phyloP scores from a whole-genome alignment of 768 basidiomycete genomes.

The Mycena haematopus region DNA sequence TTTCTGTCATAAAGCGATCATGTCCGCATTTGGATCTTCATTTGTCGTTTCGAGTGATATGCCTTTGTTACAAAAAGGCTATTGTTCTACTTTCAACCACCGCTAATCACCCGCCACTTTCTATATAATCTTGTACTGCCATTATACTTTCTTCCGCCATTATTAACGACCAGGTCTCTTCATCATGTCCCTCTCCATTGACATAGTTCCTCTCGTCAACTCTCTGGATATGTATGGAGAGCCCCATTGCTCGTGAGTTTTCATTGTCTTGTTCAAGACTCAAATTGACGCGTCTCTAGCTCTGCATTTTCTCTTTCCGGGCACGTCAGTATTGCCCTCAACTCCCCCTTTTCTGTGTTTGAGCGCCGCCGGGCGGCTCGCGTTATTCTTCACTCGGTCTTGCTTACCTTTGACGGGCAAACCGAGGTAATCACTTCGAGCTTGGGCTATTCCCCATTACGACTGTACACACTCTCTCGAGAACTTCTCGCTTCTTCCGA shows the following conservation, averaged over 20 bases:
- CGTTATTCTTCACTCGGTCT: conserved; percentile 70
- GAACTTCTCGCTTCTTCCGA: conserved; percentile 59
- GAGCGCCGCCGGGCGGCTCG: conserved; percentile 56
- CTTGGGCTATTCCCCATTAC: conserved; percentile 71
- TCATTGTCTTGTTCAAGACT: background rate
- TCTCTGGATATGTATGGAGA: conserved; percentile 75
- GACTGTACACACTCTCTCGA: conserved; percentile 70
- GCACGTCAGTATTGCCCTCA: conserved; percentile 70
- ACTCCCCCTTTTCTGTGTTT: conserved; percentile 63
- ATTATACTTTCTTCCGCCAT: conserved; percentile 26
- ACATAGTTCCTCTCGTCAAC: conserved; percentile 63
- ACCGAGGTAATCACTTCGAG: conserved; percentile 70
- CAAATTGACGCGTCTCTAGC: conserved; percentile 45
- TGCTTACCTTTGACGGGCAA: conserved; percentile 86
- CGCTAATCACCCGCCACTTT: conserved; percentile 24
- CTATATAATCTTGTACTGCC: conserved; percentile 33
- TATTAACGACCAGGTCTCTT: conserved; percentile 37
- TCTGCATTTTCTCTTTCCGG: conserved; percentile 90
- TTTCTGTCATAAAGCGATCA: conserved; percentile 13
- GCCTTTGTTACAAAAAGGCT: conserved; percentile 28
- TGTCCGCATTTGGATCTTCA: conserved; percentile 7
- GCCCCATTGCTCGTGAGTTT: conserved; percentile 65
- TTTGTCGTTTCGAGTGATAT: conserved; percentile 18
- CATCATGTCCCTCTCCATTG: conserved; percentile 70
- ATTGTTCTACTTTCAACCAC: conserved; percentile 36